Percentiles rank a stretch among this genome's conserved stretches.
These are phyloP conservation scores for Stagonosporopsis chrysanthemi DNA, from an alignment of 2,329 filamentous ascomycete genomes.

Conservation along the genomic window DNA sequence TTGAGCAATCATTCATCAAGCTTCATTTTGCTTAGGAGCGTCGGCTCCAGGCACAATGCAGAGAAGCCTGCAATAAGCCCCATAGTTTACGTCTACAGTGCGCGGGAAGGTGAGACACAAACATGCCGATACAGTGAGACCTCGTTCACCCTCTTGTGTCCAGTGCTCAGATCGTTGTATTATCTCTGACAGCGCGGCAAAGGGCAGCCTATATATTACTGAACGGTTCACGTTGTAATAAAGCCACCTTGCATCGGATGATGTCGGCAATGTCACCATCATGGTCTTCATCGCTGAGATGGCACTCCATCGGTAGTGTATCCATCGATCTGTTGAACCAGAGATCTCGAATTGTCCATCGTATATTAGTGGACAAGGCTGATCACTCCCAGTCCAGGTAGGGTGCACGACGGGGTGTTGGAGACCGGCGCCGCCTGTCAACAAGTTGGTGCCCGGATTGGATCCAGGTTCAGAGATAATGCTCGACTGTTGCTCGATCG, in stretches of 20 bases:
- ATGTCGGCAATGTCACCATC: not conserved
- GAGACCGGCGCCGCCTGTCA: not conserved
- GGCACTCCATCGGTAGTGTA: not conserved
- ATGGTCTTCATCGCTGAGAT: not conserved
- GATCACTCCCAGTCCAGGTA: not conserved
- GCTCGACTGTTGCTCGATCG: too few species aligned
- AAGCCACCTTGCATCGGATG: not conserved
- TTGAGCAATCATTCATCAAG: not conserved
- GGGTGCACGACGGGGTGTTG: not conserved
- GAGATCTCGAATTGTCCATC: not conserved
- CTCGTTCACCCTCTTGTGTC: not conserved
- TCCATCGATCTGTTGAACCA: not conserved
- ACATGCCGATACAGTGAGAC: not conserved
- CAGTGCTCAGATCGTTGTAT: conserved; percentile 1
- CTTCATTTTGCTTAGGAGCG: not conserved
- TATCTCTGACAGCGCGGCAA: not conserved
- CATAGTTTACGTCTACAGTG: not conserved
- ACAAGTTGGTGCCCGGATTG: not conserved
- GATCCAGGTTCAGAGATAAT: too few species aligned
- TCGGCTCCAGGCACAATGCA: not conserved
- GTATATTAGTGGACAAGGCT: not conserved
- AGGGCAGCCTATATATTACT: not conserved
- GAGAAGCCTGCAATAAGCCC: not conserved
- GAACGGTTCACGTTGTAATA: not conserved
- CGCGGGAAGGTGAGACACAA: not conserved